phyloP scores from a whole-genome alignment of 768 basidiomycete species.

The Russula virescens region DNA sequence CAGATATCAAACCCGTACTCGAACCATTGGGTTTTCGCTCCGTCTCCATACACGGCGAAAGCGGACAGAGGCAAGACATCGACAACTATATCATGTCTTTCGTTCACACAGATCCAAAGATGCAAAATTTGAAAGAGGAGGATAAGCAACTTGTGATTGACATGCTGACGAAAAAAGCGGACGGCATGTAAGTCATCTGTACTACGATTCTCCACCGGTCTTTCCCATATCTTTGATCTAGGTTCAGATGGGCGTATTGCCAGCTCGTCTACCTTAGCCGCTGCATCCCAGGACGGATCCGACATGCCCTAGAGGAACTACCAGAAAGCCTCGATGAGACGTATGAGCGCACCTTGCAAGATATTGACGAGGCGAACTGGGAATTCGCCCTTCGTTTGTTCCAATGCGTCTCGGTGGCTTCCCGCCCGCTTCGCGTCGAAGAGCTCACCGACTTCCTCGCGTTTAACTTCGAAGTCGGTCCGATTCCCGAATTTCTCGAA shows the following conservation, averaged over 20 bases:
- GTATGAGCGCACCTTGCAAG: neutral
- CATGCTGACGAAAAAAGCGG: neutral
- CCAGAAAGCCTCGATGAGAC: neutral
- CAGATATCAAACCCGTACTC: neutral
- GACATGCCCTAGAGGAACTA: neutral
- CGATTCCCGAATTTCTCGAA: neutral
- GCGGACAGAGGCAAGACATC: neutral
- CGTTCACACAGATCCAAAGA: neutral
- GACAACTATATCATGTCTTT: neutral
- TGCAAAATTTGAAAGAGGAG: neutral
- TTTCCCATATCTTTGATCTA: neutral
- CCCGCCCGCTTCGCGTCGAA: neutral
- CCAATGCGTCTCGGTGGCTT: neutral
- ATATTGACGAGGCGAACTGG: neutral
- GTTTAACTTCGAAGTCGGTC: neutral
- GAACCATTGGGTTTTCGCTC: neutral
- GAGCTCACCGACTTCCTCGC: neutral
- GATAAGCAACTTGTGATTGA: neutral
- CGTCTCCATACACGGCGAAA: neutral
- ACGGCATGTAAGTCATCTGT: neutral
- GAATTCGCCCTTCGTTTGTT: neutral
- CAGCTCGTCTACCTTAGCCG: neutral
- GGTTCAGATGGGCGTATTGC: neutral
- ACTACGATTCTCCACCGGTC: neutral
- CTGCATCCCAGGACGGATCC: neutral